Conservation (phyloP, 2,329 filamentous ascomycete species). For the Ascocoryne sarcoides region DNA sequence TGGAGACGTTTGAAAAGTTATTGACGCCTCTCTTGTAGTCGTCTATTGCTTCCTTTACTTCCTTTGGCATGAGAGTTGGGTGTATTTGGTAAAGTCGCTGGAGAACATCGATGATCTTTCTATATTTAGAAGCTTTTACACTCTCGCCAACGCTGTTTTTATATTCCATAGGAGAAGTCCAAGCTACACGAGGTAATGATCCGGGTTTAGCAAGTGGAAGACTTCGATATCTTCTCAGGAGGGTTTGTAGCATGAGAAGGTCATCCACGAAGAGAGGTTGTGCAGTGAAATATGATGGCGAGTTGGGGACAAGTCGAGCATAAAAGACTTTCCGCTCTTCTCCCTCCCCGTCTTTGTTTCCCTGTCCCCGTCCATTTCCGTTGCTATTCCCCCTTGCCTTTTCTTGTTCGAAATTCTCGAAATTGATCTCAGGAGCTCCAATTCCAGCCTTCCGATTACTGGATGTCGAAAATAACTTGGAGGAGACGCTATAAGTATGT, state of each 20-base stretch:
- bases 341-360: conserved; percentile 13
- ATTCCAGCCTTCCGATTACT: conserved; percentile 28
- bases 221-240: conserved; percentile 62
- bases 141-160: conserved; percentile 61
- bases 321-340: conserved; percentile 30
- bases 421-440: conserved; percentile 37
- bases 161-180: conserved; percentile 73
- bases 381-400: too few relatives aligned
- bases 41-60: conserved; percentile 55
- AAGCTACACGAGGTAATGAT: conserved; percentile 66
- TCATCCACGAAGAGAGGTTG: conserved; percentile 81
- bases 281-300: conserved; percentile 90
- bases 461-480: conserved; percentile 24
- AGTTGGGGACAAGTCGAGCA: conserved; percentile 71
- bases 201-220: conserved; percentile 60
- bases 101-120: conserved; percentile 64
- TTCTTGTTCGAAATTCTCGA: conserved; percentile 18
- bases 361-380: too few relatives aligned
- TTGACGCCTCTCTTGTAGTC: conserved; percentile 70
- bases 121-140: conserved; percentile 70
- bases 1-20: conserved; percentile 54
- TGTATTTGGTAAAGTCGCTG: conserved; percentile 80
- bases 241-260: conserved; percentile 61
- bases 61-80: conserved; percentile 62
- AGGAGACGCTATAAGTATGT: too few relatives aligned